Evolutionary conservation across 768 basidiomycete species (phyloP).

Genomic region (Boletus coccyginus): DNA sequence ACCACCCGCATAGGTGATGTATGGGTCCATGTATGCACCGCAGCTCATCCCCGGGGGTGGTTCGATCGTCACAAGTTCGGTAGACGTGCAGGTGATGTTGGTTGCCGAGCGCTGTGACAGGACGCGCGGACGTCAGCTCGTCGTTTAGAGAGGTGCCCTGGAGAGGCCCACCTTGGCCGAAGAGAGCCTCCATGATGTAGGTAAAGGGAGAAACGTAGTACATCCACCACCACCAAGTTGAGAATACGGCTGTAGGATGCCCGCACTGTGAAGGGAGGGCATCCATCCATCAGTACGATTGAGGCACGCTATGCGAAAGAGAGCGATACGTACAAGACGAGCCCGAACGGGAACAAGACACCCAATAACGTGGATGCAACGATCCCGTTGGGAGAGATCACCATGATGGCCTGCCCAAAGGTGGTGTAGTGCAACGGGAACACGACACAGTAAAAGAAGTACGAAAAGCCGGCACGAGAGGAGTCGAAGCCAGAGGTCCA

Average conservation of each 20-base stretch:
- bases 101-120: slow-evolving; percentile 37
- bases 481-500: slow-evolving; percentile 42
- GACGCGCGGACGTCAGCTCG: neutral
- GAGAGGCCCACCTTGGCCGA: slow-evolving; percentile 24
- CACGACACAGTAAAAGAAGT: slow-evolving; percentile 35
- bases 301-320: neutral
- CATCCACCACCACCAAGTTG: slow-evolving; percentile 35
- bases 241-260: slow-evolving; percentile 46
- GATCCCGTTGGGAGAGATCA: slow-evolving; percentile 40
- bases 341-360: slow-evolving; percentile 38
- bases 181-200: slow-evolving; percentile 48
- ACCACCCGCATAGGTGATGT: slow-evolving; percentile 50
- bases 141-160: neutral
- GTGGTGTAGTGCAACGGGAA: slow-evolving; percentile 46
- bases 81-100: slow-evolving; percentile 46
- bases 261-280: slow-evolving; percentile 33
- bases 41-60: slow-evolving; percentile 58
- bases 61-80: slow-evolving; percentile 51
- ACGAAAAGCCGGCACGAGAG: slow-evolving; percentile 39
- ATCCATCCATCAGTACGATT: neutral
- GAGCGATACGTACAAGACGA: slow-evolving; percentile 38
- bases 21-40: slow-evolving; percentile 46
- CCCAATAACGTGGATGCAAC: slow-evolving; percentile 41
- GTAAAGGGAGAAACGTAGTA: slow-evolving; percentile 49
- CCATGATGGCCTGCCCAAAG: slow-evolving; percentile 39